Conservation (phyloP, 2,329 filamentous ascomycete genomes). For the Fusarium sp. region DNA sequence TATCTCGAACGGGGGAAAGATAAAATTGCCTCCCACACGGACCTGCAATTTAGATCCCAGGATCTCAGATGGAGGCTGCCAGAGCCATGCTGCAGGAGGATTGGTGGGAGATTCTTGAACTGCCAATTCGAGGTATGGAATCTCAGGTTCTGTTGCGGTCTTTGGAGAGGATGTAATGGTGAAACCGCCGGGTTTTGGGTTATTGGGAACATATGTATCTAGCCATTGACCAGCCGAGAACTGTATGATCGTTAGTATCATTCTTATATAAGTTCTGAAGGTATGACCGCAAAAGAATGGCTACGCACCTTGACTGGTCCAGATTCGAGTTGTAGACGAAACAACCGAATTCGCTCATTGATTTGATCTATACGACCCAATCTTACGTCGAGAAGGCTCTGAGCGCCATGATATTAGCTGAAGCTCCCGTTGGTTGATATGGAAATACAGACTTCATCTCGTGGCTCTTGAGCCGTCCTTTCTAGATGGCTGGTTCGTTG, state of each 20-base stretch:
- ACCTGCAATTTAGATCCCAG: constrained; percentile 69
- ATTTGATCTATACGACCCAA: constrained; percentile 71
- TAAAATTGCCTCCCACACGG: constrained; percentile 82
- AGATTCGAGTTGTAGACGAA: constrained; percentile 69
- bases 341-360: constrained; percentile 74
- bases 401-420: neutral
- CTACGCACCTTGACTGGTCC: constrained; percentile 59
- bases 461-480: constrained; percentile 72
- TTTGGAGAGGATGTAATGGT: constrained; percentile 84
- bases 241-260: constrained; percentile 49
- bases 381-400: constrained; percentile 70
- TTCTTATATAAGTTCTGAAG: too few species aligned
- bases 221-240: constrained; percentile 91
- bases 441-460: constrained; percentile 62
- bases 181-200: constrained; percentile 82
- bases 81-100: constrained; percentile 81
- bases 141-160: constrained; percentile 55
- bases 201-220: constrained; percentile 78
- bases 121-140: constrained; percentile 77
- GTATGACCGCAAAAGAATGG: neutral
- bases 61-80: constrained; percentile 67
- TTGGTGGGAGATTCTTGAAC: constrained; percentile 78
- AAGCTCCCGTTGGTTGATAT: neutral
- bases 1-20: constrained; percentile 73
- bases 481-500: constrained; percentile 38